Base-by-base conservation (phyloP, 176 grass and related monocot species). In the Musa itinerans region DNA sequence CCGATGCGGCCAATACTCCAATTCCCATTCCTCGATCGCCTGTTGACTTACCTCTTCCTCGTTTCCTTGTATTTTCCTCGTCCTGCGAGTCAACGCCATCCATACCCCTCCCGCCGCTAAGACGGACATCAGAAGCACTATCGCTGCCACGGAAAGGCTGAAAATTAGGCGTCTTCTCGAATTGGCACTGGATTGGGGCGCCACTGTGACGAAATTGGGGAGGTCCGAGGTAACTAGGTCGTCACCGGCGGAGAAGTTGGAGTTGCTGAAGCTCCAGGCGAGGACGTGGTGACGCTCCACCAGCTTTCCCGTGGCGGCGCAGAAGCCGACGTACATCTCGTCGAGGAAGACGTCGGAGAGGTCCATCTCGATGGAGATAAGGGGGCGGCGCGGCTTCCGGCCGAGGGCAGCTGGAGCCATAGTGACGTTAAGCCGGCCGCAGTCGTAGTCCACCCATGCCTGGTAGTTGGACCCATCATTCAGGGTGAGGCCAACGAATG, bases 261-360 rank as follows among this genome's bases (percentile, higher is more conserved):
- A 71, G 49, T 52, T 71, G 50, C 69, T 71, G 50, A 71, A 71
- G 69, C 69, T 71, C 50, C 69, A 71, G 69, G 50, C 54, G n/a
- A 61, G 52, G 54, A 74, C 19, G 54, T 23, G 73, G 23, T 74
- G 73, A 53, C 7, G 73, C 53, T 74, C 54, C 53, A 48, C 25
- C 26, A 74, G 73, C 54, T 1, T 10, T 8, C 73, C 54, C 53
- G 54, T 74, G 54, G 73, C 52, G 54, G 54, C 53, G 24, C 53
- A 74, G 53, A 74, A 74, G 11, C 73, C 73, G 13, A 74, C 23
- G 73, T 58, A 74, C 73, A 74, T 74, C 73, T 74, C 73, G 26
- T 43, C 24, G 15, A 59, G 53, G 54, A 74, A 74, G 14, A 74
- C 6, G 25, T 56, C 25, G 53, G 73, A 74, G 26, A 74, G 53